A percentile compares a stretch with the other conserved stretches of the same genome.
phyloP scores from a whole-genome alignment of 495 filamentous ascomycete genomes.

The Lasiosphaeris hirsuta region DNA sequence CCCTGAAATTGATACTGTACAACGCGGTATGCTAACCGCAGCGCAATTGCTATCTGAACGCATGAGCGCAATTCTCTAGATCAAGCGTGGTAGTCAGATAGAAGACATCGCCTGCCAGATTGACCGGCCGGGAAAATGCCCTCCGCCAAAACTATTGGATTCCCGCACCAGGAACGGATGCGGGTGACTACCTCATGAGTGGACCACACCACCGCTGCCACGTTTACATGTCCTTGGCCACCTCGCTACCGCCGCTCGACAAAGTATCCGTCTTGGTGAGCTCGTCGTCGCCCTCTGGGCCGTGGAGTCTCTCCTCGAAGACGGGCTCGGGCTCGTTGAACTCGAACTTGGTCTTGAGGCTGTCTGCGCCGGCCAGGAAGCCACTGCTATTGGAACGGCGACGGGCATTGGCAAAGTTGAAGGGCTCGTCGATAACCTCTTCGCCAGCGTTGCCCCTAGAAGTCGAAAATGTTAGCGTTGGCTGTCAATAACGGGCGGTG shows the following conservation, averaged over 20 bases:
- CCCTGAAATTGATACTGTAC: constrained; percentile 18
- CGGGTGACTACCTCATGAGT: constrained; percentile 8
- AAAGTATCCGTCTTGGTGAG: constrained; percentile 54
- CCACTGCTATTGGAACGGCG: constrained; percentile 89
- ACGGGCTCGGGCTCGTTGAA: constrained; percentile 77
- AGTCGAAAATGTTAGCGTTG: constrained; percentile 9
- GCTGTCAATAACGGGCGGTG: background rate
- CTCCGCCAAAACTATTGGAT: constrained; percentile 31
- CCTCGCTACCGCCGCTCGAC: constrained; percentile 40
- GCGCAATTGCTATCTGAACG: constrained; percentile 15
- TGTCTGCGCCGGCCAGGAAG: constrained; percentile 54
- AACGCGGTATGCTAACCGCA: constrained; percentile 18
- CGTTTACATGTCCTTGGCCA: constrained; percentile 27
- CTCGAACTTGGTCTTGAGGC: constrained; percentile 89
- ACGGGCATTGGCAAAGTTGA: constrained; percentile 79
- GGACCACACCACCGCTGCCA: background rate
- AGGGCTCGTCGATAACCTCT: constrained; percentile 75
- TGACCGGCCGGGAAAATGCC: constrained; percentile 11
- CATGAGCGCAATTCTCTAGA: constrained; percentile 12
- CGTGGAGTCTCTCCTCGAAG: constrained; percentile 81
- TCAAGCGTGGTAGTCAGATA: constrained; percentile 27
- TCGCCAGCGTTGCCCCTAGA: constrained; percentile 77
- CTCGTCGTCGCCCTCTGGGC: constrained; percentile 48
- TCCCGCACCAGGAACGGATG: constrained; percentile 18
- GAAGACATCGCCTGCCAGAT: constrained; percentile 21